Percentiles rank a stretch among this genome's conserved stretches.
phyloP scores from a whole-genome alignment of 2,329 filamentous ascomycete genomes.

The Coniochaeta sp. region DNA sequence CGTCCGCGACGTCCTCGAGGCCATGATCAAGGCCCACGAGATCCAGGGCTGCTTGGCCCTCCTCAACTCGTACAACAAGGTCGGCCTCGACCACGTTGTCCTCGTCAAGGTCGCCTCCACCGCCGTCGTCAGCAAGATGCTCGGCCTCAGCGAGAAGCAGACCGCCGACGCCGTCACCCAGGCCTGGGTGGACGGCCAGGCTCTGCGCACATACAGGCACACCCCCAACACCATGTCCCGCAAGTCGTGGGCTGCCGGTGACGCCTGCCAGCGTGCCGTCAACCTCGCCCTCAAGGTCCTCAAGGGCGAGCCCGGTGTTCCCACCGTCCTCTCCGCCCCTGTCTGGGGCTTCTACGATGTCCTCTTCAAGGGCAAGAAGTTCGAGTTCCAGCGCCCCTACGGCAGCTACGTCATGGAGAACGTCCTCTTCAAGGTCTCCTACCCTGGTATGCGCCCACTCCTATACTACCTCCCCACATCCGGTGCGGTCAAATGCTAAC shows the following conservation, averaged over 20 bases:
- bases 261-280: conserved; percentile 92
- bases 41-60: conserved; percentile 96
- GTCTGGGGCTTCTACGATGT: conserved; percentile 99
- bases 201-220: conserved; percentile 93
- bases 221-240: conserved; percentile 98
- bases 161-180: conserved; percentile 94
- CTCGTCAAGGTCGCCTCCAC: conserved; percentile 96
- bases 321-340: conserved; percentile 86
- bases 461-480: not conserved
- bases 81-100: conserved; percentile 95
- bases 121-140: conserved; percentile 90
- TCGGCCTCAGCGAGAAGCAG: conserved; percentile 82
- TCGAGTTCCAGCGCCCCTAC: conserved; percentile 92
- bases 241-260: conserved; percentile 98
- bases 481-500: conserved; percentile 11
- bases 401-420: conserved; percentile 99
- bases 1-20: conserved; percentile 85
- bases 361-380: conserved; percentile 91
- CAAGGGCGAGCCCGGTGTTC: conserved; percentile 84
- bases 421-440: conserved; percentile 99
- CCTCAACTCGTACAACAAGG: conserved; percentile 98
- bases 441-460: conserved; percentile 65
- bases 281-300: conserved; percentile 86
- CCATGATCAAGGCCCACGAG: conserved; percentile 98
- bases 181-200: conserved; percentile 95